Evolutionary conservation across 2,329 filamentous ascomycete species (phyloP).

Genomic region (Hysterium pulicare): DNA sequence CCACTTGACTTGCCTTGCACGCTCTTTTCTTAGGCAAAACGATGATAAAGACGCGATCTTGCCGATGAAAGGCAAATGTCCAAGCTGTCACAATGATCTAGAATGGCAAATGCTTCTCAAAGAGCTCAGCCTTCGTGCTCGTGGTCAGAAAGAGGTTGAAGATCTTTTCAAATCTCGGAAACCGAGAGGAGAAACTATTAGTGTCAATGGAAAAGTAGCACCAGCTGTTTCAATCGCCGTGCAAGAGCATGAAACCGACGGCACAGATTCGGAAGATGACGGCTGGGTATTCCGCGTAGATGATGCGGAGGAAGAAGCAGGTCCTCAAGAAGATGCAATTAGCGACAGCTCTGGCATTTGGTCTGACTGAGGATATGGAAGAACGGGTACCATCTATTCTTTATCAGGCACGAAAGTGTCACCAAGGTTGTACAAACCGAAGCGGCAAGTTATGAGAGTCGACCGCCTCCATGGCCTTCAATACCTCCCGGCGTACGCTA

Average conservation of each 20-base stretch:
- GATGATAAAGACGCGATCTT: slow-evolving; percentile 49
- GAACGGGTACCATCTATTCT: not conserved
- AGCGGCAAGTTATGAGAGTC: slow-evolving; percentile 18
- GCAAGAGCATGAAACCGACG: slow-evolving; percentile 13
- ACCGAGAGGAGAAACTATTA: slow-evolving; percentile 36
- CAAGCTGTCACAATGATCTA: slow-evolving; percentile 60
- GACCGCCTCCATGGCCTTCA: slow-evolving; percentile 23
- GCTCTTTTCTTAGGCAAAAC: slow-evolving; percentile 47
- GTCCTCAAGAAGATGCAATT: not conserved
- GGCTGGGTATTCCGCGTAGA: slow-evolving; percentile 1
- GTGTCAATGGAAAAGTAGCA: slow-evolving; percentile 11
- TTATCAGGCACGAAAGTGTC: no score
- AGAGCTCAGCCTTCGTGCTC: slow-evolving; percentile 70
- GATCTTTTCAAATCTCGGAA: slow-evolving; percentile 58
- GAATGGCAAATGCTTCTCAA: slow-evolving; percentile 77
- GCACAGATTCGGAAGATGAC: slow-evolving; percentile 1
- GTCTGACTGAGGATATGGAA: not conserved
- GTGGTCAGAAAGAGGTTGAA: slow-evolving; percentile 67
- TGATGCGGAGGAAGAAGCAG: not conserved
- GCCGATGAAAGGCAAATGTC: slow-evolving; percentile 68
- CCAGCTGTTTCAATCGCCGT: not conserved
- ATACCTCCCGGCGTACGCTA: slow-evolving; percentile 24
- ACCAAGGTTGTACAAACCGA: slow-evolving; percentile 30
- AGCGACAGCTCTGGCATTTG: not conserved
- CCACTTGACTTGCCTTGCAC: slow-evolving; percentile 58